phyloP scores from a whole-genome alignment of 148 eudicot genomes.

The Mesembryanthemum crystallinum region DNA sequence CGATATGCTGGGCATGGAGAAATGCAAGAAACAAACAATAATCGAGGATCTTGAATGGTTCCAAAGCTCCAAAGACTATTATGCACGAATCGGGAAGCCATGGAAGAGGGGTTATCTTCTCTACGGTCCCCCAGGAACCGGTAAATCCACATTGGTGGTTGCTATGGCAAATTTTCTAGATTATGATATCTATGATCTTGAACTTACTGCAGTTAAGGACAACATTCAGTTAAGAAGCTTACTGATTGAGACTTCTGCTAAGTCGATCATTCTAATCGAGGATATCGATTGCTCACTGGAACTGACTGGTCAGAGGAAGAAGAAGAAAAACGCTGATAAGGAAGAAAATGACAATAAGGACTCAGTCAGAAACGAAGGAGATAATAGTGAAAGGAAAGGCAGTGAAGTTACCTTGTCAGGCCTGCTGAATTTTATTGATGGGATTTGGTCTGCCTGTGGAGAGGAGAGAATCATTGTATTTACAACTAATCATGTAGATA shows the following conservation, averaged over 20 bases:
- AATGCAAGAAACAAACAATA: slow-evolving; percentile 24
- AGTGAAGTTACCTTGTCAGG: not conserved
- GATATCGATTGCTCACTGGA: slow-evolving; percentile 3
- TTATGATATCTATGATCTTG: slow-evolving; percentile 21
- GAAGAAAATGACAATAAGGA: not conserved
- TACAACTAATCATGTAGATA: not conserved
- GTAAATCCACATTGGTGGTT: slow-evolving; percentile 23
- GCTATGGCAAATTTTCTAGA: slow-evolving; percentile 25
- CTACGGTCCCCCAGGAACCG: slow-evolving; percentile 27
- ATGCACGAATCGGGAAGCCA: not conserved
- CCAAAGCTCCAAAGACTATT: slow-evolving; percentile 20
- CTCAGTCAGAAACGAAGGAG: not conserved
- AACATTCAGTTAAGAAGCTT: not conserved
- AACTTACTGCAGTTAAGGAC: not conserved
- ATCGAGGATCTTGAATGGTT: slow-evolving; percentile 25
- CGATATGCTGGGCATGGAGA: slow-evolving; percentile 28
- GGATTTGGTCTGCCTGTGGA: not conserved
- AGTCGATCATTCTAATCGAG: slow-evolving; percentile 1
- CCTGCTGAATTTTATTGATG: not conserved
- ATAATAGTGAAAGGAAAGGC: not conserved
- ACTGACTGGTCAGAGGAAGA: not conserved
- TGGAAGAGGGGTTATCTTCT: slow-evolving; percentile 26
- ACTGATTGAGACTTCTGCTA: not conserved
- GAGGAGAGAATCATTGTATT: not conserved
- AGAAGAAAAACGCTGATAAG: not conserved